A percentile compares a stretch with the other conserved stretches of the same genome.
These are phyloP conservation scores for Heimioporus punctisporus DNA, from an alignment of 1,284 basidiomycete species.

Conservation along the genomic window DNA sequence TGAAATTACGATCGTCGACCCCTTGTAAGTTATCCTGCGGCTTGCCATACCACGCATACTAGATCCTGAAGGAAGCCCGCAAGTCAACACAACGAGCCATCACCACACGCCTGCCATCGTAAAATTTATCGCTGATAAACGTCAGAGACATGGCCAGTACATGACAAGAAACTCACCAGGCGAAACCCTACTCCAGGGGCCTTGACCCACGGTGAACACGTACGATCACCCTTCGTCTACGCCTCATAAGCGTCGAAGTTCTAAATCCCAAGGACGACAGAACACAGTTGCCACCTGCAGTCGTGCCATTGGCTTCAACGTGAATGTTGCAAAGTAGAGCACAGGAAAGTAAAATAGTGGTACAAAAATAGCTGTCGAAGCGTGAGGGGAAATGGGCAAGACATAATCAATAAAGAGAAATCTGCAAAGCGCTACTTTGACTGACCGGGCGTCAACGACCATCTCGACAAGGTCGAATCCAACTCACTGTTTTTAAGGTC, in stretches of 20 bases:
- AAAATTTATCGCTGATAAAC: slow-evolving; percentile 45
- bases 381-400: slow-evolving; percentile 98
- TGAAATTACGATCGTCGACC: slow-evolving; percentile 45
- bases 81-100: too few species aligned
- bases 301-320: too few species aligned
- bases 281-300: slow-evolving; percentile 78
- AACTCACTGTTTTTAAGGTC: slow-evolving; percentile 91
- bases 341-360: slow-evolving; percentile 98
- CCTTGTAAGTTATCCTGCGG: too few species aligned
- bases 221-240: slow-evolving; percentile 88
- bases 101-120: too few species aligned
- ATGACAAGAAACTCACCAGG: slow-evolving; percentile 59
- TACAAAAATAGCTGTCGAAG: slow-evolving; percentile 95
- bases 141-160: too few species aligned
- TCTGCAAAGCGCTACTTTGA: slow-evolving; percentile 82
- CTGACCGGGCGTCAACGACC: slow-evolving; percentile 41
- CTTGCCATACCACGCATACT: too few species aligned
- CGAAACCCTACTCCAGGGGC: slow-evolving; percentile 99
- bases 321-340: slow-evolving; percentile 91
- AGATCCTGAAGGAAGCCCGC: too few species aligned
- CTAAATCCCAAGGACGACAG: slow-evolving; percentile 74
- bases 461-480: too few species aligned
- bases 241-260: slow-evolving; percentile 84
- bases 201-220: slow-evolving; percentile 83
- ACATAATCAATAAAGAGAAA: slow-evolving; percentile 95